These are phyloP conservation scores for Naganishia vaughanmartiniae DNA, from an alignment of 768 basidiomycete genomes.

Conservation along the genomic window DNA sequence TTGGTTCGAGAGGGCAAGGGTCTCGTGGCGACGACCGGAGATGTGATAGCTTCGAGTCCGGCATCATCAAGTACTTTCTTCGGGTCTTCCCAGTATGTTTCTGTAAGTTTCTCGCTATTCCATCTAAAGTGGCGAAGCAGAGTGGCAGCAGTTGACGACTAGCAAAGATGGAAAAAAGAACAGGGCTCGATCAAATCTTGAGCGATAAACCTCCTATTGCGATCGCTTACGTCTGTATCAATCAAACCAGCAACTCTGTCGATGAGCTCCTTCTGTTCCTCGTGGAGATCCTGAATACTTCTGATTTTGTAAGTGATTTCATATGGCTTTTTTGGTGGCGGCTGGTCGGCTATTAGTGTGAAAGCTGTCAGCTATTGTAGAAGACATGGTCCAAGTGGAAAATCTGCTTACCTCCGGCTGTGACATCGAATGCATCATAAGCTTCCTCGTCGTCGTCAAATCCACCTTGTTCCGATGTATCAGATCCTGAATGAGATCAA, in stretches of 20 bases:
- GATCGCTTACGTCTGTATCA: slow-evolving; percentile 75
- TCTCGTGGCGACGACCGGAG: slow-evolving; percentile 48
- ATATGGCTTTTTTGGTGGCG: slow-evolving; percentile 56
- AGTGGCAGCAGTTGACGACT: slow-evolving; percentile 70
- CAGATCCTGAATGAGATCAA: slow-evolving; percentile 2
- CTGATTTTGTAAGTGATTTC: slow-evolving; percentile 82
- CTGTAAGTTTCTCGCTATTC: slow-evolving; percentile 95
- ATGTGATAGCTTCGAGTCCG: slow-evolving; percentile 61
- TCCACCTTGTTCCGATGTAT: slow-evolving; percentile 27
- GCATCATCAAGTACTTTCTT: slow-evolving; percentile 68
- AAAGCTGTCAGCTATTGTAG: neutral
- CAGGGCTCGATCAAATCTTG: neutral
- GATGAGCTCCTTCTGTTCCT: slow-evolving; percentile 71
- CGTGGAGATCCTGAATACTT: slow-evolving; percentile 69
- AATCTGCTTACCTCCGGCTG: slow-evolving; percentile 41
- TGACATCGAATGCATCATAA: slow-evolving; percentile 45
- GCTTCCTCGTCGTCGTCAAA: slow-evolving; percentile 37
- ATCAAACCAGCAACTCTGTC: slow-evolving; percentile 85
- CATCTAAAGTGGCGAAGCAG: slow-evolving; percentile 80
- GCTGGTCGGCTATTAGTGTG: slow-evolving; percentile 24
- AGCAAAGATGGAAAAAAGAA: slow-evolving; percentile 22
- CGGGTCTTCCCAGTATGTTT: slow-evolving; percentile 94
- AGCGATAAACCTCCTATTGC: neutral
- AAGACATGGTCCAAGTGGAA: slow-evolving; percentile 8
- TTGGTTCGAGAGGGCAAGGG: slow-evolving; percentile 50